Conservation (phyloP, 2,329 filamentous ascomycete genomes). For the Ophidiomyces ophidiicola region DNA sequence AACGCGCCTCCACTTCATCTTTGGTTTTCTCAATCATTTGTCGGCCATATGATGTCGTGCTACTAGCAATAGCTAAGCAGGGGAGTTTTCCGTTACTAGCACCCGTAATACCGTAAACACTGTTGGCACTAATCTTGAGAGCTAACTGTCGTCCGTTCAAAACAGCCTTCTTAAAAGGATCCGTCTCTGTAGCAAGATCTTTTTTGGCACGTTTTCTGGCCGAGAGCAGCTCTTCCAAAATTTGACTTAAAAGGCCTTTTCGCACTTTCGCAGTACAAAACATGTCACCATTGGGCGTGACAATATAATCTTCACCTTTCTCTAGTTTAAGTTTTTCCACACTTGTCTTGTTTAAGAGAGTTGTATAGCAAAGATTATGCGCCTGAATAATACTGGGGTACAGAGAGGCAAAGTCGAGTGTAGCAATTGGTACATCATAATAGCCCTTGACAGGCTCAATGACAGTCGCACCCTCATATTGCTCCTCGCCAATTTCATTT, state of each 20-base stretch:
- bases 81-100: constrained; percentile 92
- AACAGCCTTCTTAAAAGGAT: constrained; percentile 95
- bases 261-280: constrained; percentile 81
- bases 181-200: constrained; percentile 75
- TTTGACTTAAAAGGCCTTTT: constrained; percentile 85
- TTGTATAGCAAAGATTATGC: constrained; percentile 97
- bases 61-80: constrained; percentile 88
- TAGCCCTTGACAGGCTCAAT: constrained; percentile 91
- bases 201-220: constrained; percentile 92
- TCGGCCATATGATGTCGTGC: constrained; percentile 90
- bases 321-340: constrained; percentile 64
- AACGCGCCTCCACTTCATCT: constrained; percentile 80
- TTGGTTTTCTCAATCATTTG: constrained; percentile 99
- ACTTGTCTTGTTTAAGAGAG: constrained; percentile 64
- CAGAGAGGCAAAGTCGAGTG: constrained; percentile 94
- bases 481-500: constrained; percentile 61
- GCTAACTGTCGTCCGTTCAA: constrained; percentile 93
- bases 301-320: constrained; percentile 90
- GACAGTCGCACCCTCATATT: constrained; percentile 95
- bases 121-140: constrained; percentile 93
- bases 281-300: constrained; percentile 86
- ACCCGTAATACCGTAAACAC: constrained; percentile 92
- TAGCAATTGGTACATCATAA: constrained; percentile 89
- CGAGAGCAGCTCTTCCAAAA: constrained; percentile 82
- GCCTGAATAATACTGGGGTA: constrained; percentile 99